phyloP scores from a whole-genome alignment of 495 filamentous ascomycete species.

The Podospora didyma region DNA sequence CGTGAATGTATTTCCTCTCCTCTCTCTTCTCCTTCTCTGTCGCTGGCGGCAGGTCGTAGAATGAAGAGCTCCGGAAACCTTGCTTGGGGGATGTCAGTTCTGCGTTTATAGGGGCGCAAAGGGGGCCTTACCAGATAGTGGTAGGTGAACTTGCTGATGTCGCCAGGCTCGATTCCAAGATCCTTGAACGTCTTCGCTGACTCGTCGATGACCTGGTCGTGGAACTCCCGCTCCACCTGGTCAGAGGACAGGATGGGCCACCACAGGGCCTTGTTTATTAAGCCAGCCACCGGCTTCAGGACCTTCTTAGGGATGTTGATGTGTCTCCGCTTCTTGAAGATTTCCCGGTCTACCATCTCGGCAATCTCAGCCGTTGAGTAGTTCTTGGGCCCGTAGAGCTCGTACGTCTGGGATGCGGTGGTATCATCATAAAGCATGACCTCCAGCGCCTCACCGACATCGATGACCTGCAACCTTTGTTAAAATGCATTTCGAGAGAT shows the following conservation, averaged over 20 bases:
- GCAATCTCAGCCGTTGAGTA: constrained; percentile 87
- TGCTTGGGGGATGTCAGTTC: constrained; percentile 51
- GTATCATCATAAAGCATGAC: constrained; percentile 83
- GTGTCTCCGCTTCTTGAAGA: constrained; percentile 81
- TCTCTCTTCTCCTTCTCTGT: constrained; percentile 92
- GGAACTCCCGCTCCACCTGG: constrained; percentile 87
- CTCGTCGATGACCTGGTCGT: constrained; percentile 88
- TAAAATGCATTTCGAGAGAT: constrained; percentile 8
- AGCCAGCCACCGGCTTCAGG: constrained; percentile 63
- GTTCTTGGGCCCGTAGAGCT: constrained; percentile 91
- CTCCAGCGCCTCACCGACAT: constrained; percentile 85
- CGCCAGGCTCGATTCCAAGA: constrained; percentile 79
- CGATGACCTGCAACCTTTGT: constrained; percentile 58
- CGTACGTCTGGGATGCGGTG: constrained; percentile 85
- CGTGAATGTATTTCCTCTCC: constrained; percentile 94
- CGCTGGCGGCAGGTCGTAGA: constrained; percentile 89
- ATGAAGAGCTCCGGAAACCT: constrained; percentile 75
- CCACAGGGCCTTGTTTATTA: constrained; percentile 79
- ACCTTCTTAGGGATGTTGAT: constrained; percentile 85
- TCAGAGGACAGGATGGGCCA: constrained; percentile 83
- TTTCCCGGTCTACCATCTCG: constrained; percentile 85
- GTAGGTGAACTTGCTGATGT: constrained; percentile 77
- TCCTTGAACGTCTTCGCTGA: constrained; percentile 94
- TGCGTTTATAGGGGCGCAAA: not conserved
- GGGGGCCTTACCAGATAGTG: constrained; percentile 77